These are phyloP conservation scores for Lasiosphaeria ovina DNA, from an alignment of 495 filamentous ascomycete genomes.

Conservation along the genomic window DNA sequence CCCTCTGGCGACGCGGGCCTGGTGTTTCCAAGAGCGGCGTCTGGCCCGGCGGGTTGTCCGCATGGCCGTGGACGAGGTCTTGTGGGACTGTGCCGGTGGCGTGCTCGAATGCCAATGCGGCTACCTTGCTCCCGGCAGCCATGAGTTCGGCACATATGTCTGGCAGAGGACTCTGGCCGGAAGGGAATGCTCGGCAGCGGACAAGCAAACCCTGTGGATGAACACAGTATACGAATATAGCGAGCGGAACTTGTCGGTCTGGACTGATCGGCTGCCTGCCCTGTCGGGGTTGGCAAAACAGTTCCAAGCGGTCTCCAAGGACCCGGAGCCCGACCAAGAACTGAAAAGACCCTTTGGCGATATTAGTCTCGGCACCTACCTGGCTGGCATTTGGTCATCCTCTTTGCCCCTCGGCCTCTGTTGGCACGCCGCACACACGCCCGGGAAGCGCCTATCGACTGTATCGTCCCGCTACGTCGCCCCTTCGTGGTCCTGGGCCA, in stretches of 20 bases:
- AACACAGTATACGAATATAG: constrained; percentile 11
- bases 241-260: constrained; percentile 2
- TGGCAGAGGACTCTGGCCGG: constrained; percentile 7
- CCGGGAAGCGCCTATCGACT: constrained; percentile 4
- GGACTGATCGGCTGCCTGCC: constrained; percentile 3
- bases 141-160: neutral
- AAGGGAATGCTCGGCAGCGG: neutral
- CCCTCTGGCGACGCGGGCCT: constrained; percentile 6
- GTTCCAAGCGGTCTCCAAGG: constrained; percentile 1
- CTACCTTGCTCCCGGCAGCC: neutral
- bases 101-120: constrained; percentile 4
- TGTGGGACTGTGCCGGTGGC: constrained; percentile 2
- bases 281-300: constrained; percentile 6
- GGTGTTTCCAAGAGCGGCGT: constrained; percentile 8
- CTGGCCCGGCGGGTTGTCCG: constrained; percentile 6
- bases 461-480: constrained; percentile 1
- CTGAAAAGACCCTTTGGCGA: constrained; percentile 4
- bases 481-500: constrained; percentile 11
- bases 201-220: constrained; percentile 3
- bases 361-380: constrained; percentile 8
- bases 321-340: neutral
- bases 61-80: constrained; percentile 1
- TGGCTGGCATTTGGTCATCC: constrained; percentile 10
- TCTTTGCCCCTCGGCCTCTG: constrained; percentile 7
- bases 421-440: constrained; percentile 1